Evolutionary conservation across 768 basidiomycete genomes (phyloP).

Genomic region (Macrolepiota albuminosa): DNA sequence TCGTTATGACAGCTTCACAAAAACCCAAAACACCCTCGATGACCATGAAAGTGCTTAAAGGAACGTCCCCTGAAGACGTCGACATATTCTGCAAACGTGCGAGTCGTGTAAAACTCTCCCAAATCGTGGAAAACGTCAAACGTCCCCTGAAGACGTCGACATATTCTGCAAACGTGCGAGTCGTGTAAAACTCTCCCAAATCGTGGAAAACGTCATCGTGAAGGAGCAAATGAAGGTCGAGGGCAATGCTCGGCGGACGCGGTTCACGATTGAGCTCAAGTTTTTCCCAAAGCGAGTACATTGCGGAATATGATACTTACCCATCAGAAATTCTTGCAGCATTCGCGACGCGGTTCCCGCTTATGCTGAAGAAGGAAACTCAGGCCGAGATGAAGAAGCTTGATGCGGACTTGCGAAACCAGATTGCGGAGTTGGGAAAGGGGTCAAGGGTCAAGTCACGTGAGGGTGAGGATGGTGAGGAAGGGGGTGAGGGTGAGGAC

Average conservation of each 20-base stretch:
- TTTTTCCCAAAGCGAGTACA: conserved; percentile 89
- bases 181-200: conserved; percentile 79
- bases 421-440: conserved; percentile 80
- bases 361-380: conserved; percentile 82
- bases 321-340: conserved; percentile 66
- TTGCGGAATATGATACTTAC: conserved; percentile 74
- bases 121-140: conserved; percentile 76
- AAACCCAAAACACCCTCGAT: conserved; percentile 98
- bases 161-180: conserved; percentile 88
- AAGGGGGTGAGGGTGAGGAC: conserved; percentile 44
- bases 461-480: conserved; percentile 46
- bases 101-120: conserved; percentile 79
- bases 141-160: conserved; percentile 52
- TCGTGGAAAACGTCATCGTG: conserved; percentile 79
- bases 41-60: conserved; percentile 69
- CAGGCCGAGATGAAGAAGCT: conserved; percentile 80
- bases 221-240: conserved; percentile 70
- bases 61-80: conserved; percentile 49
- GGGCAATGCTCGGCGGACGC: conserved; percentile 65
- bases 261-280: conserved; percentile 73
- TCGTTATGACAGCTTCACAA: conserved; percentile 97
- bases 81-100: conserved; percentile 85
- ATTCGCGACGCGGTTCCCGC: conserved; percentile 73
- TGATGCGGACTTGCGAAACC: conserved; percentile 70
- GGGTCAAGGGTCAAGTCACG: conserved; percentile 52